phyloP scores from a whole-genome alignment of 495 filamentous ascomycete genomes.

The Staphylotrichum tortipilum region DNA sequence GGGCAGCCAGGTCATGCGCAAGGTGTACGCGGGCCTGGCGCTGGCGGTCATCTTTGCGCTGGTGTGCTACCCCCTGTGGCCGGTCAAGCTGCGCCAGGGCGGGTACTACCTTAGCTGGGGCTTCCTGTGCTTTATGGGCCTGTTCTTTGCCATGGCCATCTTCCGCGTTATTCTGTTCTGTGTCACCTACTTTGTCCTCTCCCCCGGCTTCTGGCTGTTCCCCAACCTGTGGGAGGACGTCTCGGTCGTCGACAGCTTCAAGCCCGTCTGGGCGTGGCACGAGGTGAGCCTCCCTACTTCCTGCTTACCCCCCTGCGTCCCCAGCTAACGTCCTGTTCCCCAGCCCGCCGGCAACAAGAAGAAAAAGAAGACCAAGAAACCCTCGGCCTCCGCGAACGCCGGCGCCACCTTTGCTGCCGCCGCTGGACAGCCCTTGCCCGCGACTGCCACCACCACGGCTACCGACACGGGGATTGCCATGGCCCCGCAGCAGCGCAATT shows the following conservation, averaged over 20 bases:
- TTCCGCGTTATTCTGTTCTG: conserved; percentile 94
- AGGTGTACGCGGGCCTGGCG: conserved; percentile 77
- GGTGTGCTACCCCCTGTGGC: conserved; percentile 96
- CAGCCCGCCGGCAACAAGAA: conserved; percentile 42
- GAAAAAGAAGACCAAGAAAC: conserved; percentile 53
- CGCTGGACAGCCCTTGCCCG: conserved; percentile 46
- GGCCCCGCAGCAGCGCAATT: conserved; percentile 32
- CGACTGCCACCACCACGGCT: conserved; percentile 52
- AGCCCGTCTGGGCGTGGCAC: conserved; percentile 96
- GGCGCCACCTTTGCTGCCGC: conserved; percentile 35
- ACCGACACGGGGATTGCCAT: conserved; percentile 43
- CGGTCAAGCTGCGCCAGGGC: conserved; percentile 77
- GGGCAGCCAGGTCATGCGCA: conserved; percentile 85
- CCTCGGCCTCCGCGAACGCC: conserved; percentile 31
- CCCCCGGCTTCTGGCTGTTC: conserved; percentile 93
- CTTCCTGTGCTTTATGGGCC: conserved; percentile 79
- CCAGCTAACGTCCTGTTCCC: conserved; percentile 4
- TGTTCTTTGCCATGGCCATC: conserved; percentile 97
- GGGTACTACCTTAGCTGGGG: conserved; percentile 98
- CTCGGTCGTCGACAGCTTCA: conserved; percentile 95
- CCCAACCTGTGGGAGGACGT: conserved; percentile 99
- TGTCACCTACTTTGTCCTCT: conserved; percentile 72
- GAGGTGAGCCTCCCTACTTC: conserved; percentile 53
- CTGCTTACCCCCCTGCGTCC: not conserved
- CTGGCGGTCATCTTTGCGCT: conserved; percentile 74